Evolutionary conservation across 176 grass and related monocot genomes (phyloP).

Genomic region (Alopecurus myosuroides): DNA sequence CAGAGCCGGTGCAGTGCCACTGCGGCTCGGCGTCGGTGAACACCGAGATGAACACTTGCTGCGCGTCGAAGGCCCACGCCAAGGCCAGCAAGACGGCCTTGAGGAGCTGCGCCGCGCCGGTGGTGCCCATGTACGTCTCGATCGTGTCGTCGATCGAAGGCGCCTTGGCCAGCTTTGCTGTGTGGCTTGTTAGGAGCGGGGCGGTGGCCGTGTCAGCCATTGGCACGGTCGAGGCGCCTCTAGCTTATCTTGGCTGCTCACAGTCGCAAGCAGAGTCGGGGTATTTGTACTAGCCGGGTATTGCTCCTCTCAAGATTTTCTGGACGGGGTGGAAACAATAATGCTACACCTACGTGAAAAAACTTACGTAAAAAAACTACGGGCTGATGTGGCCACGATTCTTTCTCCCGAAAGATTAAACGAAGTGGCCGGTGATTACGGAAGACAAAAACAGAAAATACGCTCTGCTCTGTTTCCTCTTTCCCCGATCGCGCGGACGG

Average conservation of each 20-base stretch:
- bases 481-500: too few relatives aligned
- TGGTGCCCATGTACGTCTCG: constrained; percentile 62
- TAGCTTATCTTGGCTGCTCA: neutral
- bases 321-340: too few relatives aligned
- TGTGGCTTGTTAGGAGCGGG: constrained; percentile 40
- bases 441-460: too few relatives aligned
- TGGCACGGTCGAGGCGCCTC: neutral
- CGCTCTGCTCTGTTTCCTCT: too few relatives aligned
- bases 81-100: constrained; percentile 61
- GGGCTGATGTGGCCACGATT: too few relatives aligned
- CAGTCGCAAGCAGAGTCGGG: neutral
- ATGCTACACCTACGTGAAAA: too few relatives aligned
- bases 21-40: constrained; percentile 78
- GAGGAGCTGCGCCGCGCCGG: constrained; percentile 42
- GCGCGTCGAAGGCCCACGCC: constrained; percentile 86
- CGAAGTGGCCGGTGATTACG: too few relatives aligned
- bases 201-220: constrained; percentile 37
- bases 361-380: too few relatives aligned
- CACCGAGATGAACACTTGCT: constrained; percentile 92
- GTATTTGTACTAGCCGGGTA: constrained; percentile 21
- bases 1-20: constrained; percentile 59
- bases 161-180: neutral
- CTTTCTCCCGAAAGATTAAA: too few relatives aligned
- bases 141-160: constrained; percentile 58
- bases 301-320: too few relatives aligned